Evolutionary conservation across 2,329 filamentous ascomycete species (phyloP).

Genomic region (Diaporthe sp.): DNA sequence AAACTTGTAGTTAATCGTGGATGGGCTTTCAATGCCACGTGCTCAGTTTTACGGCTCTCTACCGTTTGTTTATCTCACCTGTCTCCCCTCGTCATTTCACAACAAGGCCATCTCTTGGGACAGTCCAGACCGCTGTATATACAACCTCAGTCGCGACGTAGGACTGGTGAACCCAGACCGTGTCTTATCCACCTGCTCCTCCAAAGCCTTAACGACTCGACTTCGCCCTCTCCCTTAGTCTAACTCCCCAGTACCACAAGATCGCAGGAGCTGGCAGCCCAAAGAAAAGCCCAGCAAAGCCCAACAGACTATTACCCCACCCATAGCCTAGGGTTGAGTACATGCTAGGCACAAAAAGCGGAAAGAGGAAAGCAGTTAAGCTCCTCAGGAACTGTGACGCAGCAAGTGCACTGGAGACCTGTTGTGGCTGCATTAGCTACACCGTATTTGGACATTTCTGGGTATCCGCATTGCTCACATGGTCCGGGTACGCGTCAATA

Average conservation of each 20-base stretch:
- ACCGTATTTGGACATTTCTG: too few relatives aligned
- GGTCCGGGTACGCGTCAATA: conserved; percentile 61
- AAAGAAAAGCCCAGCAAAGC: conserved; percentile 53
- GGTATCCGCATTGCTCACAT: conserved; percentile 54
- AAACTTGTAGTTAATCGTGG: background rate
- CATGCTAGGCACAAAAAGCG: conserved; percentile 61
- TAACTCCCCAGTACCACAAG: conserved; percentile 58
- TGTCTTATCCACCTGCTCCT: background rate
- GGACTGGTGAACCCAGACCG: background rate
- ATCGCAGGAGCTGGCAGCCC: conserved; percentile 54
- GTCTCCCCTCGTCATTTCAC: too few relatives aligned
- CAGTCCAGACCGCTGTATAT: too few relatives aligned
- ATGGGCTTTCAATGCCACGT: too few relatives aligned
- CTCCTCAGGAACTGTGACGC: conserved; percentile 61
- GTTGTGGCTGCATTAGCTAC: too few relatives aligned
- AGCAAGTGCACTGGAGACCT: conserved; percentile 53
- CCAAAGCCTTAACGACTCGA: background rate
- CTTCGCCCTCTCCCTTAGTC: conserved; percentile 38
- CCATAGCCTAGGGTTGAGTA: conserved; percentile 55
- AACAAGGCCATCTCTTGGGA: too few relatives aligned
- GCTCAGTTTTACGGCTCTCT: too few relatives aligned
- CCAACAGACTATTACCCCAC: conserved; percentile 56
- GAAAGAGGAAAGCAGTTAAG: conserved; percentile 63
- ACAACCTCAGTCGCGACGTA: too few relatives aligned
- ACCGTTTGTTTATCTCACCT: too few relatives aligned